These are phyloP conservation scores for Schwanniomyces etchellsii DNA, from an alignment of 1,139 yeast genomes.

Conservation along the genomic window DNA sequence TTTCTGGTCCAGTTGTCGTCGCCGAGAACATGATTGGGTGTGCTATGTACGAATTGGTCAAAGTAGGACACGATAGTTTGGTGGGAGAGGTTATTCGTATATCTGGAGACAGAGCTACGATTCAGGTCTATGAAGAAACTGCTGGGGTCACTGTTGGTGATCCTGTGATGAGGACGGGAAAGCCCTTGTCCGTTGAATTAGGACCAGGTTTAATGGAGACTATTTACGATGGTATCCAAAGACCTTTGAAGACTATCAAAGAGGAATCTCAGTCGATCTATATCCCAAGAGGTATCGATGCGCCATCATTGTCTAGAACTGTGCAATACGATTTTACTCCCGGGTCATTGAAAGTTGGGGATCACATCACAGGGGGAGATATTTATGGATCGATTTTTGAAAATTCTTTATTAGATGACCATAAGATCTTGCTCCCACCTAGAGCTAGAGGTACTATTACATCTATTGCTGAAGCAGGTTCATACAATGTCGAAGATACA, in stretches of 20 bases:
- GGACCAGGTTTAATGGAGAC: conserved; percentile 99
- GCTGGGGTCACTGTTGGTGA: conserved; percentile 99
- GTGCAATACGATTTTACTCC: conserved; percentile 86
- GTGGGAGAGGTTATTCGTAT: conserved; percentile 99
- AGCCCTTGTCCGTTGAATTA: conserved; percentile 94
- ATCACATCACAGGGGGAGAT: conserved; percentile 98
- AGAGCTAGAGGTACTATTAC: conserved; percentile 97
- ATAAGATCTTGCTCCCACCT: conserved; percentile 93
- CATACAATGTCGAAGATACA: conserved; percentile 84
- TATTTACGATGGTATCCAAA: conserved; percentile 97
- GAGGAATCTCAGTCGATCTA: conserved; percentile 85
- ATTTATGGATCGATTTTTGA: conserved; percentile 91
- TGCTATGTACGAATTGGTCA: conserved; percentile 98
- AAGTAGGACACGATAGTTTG: conserved; percentile 93
- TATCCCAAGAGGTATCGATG: conserved; percentile 97
- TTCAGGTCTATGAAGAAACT: conserved; percentile 98
- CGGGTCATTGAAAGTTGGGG: conserved; percentile 76
- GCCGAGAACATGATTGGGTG: conserved; percentile 99
- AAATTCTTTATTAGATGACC: conserved; percentile 86
- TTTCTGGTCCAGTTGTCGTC: conserved; percentile 94
- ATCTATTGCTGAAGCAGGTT: conserved; percentile 82
- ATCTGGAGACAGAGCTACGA: conserved; percentile 92
- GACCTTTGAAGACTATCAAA: conserved; percentile 91
- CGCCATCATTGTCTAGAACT: conserved; percentile 85
- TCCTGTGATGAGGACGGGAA: conserved; percentile 96